These are phyloP conservation scores for Penstemon barbatus DNA, from an alignment of 257 asterid species.

Conservation along the genomic window DNA sequence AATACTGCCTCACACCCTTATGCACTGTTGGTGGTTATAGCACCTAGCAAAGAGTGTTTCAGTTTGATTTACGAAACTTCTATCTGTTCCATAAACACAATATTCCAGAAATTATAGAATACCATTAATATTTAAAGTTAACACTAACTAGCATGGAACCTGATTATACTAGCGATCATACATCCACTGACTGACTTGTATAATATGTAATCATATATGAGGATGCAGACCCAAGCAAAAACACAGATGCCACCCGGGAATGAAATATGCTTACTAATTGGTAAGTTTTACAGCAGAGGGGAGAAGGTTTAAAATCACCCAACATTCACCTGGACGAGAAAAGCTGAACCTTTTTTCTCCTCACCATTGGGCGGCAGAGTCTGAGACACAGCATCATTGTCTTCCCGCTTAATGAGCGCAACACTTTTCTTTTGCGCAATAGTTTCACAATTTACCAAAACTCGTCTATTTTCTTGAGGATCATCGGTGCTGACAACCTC, in stretches of 20 bases:
- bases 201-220: too few relatives aligned
- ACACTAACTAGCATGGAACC: conserved; percentile 1
- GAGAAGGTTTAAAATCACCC: not conserved
- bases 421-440: conserved; percentile 29
- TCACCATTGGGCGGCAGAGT: conserved; percentile 43
- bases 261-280: not conserved
- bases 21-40: not conserved
- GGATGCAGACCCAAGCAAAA: not conserved
- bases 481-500: conserved; percentile 35
- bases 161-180: not conserved
- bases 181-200: not conserved
- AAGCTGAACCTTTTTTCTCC: conserved; percentile 71
- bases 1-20: not conserved
- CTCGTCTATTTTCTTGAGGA: conserved; percentile 36
- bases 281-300: not conserved
- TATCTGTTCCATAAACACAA: not conserved
- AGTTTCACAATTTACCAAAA: conserved; percentile 34
- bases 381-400: conserved; percentile 30
- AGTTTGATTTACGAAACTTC: not conserved
- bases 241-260: conserved; percentile 2
- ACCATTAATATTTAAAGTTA: not conserved
- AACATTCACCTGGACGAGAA: conserved; percentile 67
- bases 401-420: conserved; percentile 29
- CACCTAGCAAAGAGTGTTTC: not conserved
- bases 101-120: not conserved